These are phyloP conservation scores for Alternaria gaisen DNA, from an alignment of 2,329 filamentous ascomycete genomes.

Conservation along the genomic window DNA sequence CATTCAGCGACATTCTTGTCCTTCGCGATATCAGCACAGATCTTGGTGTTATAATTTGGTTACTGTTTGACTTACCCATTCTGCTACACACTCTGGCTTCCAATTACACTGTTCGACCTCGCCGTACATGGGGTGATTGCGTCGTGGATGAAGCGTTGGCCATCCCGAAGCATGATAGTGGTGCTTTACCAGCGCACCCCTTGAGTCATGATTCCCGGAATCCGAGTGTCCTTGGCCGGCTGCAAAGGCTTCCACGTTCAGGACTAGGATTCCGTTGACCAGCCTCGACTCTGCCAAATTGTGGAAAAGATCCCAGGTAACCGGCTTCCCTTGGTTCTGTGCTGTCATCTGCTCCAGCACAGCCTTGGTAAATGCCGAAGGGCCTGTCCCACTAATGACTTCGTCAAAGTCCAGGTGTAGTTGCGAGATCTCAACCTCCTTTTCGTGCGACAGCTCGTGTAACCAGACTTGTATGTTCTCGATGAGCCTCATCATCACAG, in stretches of 20 bases:
- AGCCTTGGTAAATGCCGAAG: conserved; percentile 73
- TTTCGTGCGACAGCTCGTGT: conserved; percentile 65
- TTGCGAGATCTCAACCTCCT: conserved; percentile 66
- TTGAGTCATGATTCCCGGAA: conserved; percentile 73
- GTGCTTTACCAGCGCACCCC: conserved; percentile 74
- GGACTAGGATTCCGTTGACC: conserved; percentile 70
- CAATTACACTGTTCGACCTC: conserved; percentile 77
- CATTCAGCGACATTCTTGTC: conserved; percentile 71
- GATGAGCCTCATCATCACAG: conserved; percentile 73
- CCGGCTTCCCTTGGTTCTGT: conserved; percentile 52
- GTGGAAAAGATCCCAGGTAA: conserved; percentile 73
- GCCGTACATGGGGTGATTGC: conserved; percentile 72
- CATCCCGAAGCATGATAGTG: conserved; percentile 79
- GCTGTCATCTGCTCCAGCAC: conserved; percentile 71
- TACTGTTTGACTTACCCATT: conserved; percentile 58
- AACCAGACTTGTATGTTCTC: conserved; percentile 75
- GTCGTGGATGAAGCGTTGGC: conserved; percentile 72
- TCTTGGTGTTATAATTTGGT: not conserved
- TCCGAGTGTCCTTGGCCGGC: conserved; percentile 78
- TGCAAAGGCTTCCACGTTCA: conserved; percentile 76
- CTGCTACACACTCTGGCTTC: conserved; percentile 68
- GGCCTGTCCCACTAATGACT: conserved; percentile 76
- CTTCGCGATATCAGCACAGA: conserved; percentile 21
- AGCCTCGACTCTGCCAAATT: conserved; percentile 72
- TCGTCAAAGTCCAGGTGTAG: conserved; percentile 76